Base-by-base conservation (phyloP, 2,329 filamentous ascomycete genomes). In the Penicillium thymicola region DNA sequence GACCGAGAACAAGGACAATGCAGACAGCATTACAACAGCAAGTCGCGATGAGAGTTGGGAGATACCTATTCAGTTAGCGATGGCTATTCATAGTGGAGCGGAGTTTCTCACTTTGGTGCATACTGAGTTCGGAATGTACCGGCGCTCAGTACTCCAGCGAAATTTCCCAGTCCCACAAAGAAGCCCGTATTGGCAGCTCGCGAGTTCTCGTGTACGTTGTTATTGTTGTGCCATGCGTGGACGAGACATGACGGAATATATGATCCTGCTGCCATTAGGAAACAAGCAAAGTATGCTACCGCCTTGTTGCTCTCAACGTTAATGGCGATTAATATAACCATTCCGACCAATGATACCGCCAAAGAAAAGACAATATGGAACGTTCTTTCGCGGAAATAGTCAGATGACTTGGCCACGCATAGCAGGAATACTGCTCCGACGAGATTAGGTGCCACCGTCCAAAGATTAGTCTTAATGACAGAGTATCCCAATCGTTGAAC, bases 221-320 rank as follows among this genome's bases (percentile, higher is more conserved):
- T 82, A 59, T 81, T 82, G 54, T 82, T 82, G 57, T 81, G 73
- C 79, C 80, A 81, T 1, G 73, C 73, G 57, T 81, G 75, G 5
- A 81, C 74, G n/a, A 82, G 67, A 51, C 75, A 76, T 4, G 73
- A 76, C 0, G 78, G 76, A 14, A 79, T 79, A 59, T 80, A 82
- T 1, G 78, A 72, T 0, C 67, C 68, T 0, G 65, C 23, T 2
- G 77, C 76, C 51, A 82, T 68, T 3, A 82, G 67, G 55, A 82
- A 82, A 56, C 76, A 79, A 0, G 79, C 78, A 58, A 82, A 82
- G 54, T 82, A 82, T 2, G 78, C 77, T 0, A 79, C 71, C 0
- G 66, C 76, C 47, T 77, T 75, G 58, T 80, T 65, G 1, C 66
- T 40, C 1, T 77, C 57, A 0, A 76, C 75, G 43, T 81, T 73